Base-by-base conservation (phyloP, 768 basidiomycete species). In the Mycena indigotica region DNA sequence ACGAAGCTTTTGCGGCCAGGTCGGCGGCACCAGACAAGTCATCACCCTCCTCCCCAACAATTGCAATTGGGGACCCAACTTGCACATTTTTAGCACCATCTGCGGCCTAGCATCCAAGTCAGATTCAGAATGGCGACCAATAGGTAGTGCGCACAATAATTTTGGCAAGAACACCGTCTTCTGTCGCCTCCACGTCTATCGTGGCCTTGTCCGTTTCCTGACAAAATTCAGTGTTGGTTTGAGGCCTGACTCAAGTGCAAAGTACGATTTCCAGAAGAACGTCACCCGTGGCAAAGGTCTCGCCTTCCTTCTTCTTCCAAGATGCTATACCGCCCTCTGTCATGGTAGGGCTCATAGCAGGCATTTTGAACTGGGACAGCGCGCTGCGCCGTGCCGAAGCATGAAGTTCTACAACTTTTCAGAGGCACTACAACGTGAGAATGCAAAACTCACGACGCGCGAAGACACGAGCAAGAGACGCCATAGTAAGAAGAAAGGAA, bases 171-270 rank as follows among this genome's bases (percentile, higher is more conserved):
- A 98, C 76, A 65, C 97, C 97, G 65, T 99, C 97, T 40, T 98
- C 97, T 77, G 95, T 95, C 8, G 97, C 94, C 77, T 99, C 97
- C 30, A 99, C 96, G 77, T 99, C 97, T 74, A 99, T 98, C 48
- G 95, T 95, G 21, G 97, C 96, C 83, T 99, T 99, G 88, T 99
- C 97, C 53, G 97, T 99, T 88, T 99, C 97, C 94, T 96, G 61
- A 15, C 32, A 46, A 57, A 40, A 59, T 26, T 55, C 30, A 50
- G 64, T 48, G 50, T 60, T 50, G 49, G 49, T n/a, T 45, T 52
- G 49, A 41, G 21, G 21, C 13, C 23, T 41, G n/a, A 39, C 30
- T 46, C 45, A 48, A 53, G 44, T 38, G 35, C 53, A 35, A 41
- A 28, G 28, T 24, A 95, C 95, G 67, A 99, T 95, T 76, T 98